Percentiles rank a stretch among this genome's conserved stretches.
These are phyloP conservation scores for Tricladium varicosporioides DNA, from an alignment of 2,329 filamentous ascomycete genomes.

Conservation along the genomic window DNA sequence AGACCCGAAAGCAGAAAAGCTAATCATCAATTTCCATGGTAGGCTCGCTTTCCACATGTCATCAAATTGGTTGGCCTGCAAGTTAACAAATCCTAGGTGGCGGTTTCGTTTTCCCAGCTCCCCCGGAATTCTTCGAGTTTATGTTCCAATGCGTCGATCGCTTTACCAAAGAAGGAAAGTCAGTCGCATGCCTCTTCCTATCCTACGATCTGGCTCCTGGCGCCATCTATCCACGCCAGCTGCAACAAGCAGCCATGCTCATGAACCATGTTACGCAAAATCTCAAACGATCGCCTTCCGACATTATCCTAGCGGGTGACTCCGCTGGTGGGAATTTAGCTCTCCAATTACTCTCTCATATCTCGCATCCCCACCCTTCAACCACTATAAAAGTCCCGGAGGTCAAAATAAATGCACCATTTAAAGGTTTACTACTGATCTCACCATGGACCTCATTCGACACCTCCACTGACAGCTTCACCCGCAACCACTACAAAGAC, in stretches of 20 bases:
- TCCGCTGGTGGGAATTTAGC: conserved; percentile 52
- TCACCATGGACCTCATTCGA: conserved; percentile 57
- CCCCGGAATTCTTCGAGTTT: conserved; percentile 45
- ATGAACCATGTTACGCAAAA: conserved; percentile 42
- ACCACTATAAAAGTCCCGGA: conserved; percentile 54
- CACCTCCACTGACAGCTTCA: conserved; percentile 41
- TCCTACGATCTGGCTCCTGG: conserved; percentile 54
- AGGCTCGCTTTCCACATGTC: neutral
- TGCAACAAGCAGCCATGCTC: conserved; percentile 44
- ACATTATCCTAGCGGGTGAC: conserved; percentile 49
- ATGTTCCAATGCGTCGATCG: conserved; percentile 21
- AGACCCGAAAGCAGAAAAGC: conserved; percentile 35
- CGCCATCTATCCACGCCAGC: conserved; percentile 45
- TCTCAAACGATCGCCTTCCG: conserved; percentile 18
- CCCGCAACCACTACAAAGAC: conserved; percentile 49
- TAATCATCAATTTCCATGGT: conserved; percentile 48
- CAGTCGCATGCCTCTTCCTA: conserved; percentile 50
- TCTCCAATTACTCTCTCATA: conserved; percentile 45
- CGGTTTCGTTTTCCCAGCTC: conserved; percentile 51
- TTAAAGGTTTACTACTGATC: conserved; percentile 52
- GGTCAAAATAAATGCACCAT: conserved; percentile 39
- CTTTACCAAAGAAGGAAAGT: conserved; percentile 40
- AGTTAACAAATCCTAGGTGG: conserved; percentile 41
- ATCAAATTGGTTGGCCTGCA: neutral
- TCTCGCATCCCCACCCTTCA: conserved; percentile 56